Evolutionary conservation across 2,329 filamentous ascomycete species (phyloP).

Genomic region (Fusarium sp.): DNA sequence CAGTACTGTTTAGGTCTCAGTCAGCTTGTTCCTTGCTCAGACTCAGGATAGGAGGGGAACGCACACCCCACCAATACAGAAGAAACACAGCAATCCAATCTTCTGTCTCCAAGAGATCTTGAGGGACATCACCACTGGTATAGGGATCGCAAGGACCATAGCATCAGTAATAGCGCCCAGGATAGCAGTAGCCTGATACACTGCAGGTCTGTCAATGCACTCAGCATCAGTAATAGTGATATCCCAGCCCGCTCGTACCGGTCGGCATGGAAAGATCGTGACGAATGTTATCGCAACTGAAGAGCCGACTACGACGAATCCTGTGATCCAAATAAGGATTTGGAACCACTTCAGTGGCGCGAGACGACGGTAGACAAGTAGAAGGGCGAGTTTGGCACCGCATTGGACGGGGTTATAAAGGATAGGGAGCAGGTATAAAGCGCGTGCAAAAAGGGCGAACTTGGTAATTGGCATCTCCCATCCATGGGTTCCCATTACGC

Average conservation of each 20-base stretch:
- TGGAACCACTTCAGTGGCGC: not conserved
- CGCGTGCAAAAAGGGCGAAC: not conserved
- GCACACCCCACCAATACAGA: slow-evolving; percentile 14
- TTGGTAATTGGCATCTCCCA: not conserved
- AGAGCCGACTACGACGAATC: slow-evolving; percentile 15
- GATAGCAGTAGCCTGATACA: slow-evolving; percentile 22
- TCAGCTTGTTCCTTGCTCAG: not conserved
- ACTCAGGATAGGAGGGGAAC: fast-evolving
- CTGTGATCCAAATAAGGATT: slow-evolving; percentile 2
- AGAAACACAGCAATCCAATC: slow-evolving; percentile 21
- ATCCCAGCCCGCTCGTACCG: slow-evolving; percentile 16
- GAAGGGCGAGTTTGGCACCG: not conserved
- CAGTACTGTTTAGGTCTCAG: not conserved
- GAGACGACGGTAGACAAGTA: not conserved
- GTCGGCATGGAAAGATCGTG: slow-evolving; percentile 21
- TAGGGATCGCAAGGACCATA: not conserved
- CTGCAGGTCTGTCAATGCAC: slow-evolving; percentile 14
- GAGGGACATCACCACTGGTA: not conserved
- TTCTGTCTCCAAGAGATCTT: slow-evolving; percentile 14
- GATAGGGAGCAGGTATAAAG: not conserved
- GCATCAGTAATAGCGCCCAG: not conserved
- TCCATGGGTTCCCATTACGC: not conserved
- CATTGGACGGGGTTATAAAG: not conserved
- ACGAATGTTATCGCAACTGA: slow-evolving; percentile 22
- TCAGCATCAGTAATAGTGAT: slow-evolving; percentile 5